Evolutionary conservation across 2,329 filamentous ascomycete genomes (phyloP), one percentile per base, ranked within the genome.

Genomic region (Cercospora sp.): DNA sequence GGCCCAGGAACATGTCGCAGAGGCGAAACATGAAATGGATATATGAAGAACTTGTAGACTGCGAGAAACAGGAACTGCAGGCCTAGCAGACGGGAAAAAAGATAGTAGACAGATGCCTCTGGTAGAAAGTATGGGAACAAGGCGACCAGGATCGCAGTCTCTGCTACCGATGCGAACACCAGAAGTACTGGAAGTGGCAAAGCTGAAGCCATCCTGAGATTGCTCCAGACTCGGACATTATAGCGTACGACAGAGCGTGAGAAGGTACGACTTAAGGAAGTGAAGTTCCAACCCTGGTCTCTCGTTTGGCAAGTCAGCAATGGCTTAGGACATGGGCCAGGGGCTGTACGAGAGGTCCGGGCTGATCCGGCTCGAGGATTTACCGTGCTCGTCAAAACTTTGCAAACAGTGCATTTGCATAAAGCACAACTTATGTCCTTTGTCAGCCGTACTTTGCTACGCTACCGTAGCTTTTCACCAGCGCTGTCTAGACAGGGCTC

Each of bases 11-110:
- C 72, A 69, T 81, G 76, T 16, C 80, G 75, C 9, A 82, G 69
- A 3, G 81, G 80, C 18, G 76, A 80, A 13, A 80, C 65, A 68
- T 79, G 76, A 65, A 77, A 79, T 1, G 80, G 80, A 60, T 80
- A 81, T 48, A 75, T 70, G 18, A 70, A 39, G 48, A 70, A 45
- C n/a, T 39, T 64, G 61, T 70, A 73, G 26, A 73, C 23, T 16
- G 53, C 60, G 26, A 67, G 68, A n/a, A 58, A 20, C 16, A 39
- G 42, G 7, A 70, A 39, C 6, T 72, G 64, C 6, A 71, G n/a
- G 20, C 42, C 67, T 18, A 71, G 64, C 16, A 71, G 64, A 13
- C 67, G 64, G 4, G 64, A 13, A 42, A 70, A 71, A n/a, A 72
- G 59, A 51, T 63, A 66, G 39, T 57, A 57, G 23, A 18, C 18